Evolutionary conservation across 2,329 filamentous ascomycete genomes (phyloP).

Genomic region (Colletotrichum truncatum): DNA sequence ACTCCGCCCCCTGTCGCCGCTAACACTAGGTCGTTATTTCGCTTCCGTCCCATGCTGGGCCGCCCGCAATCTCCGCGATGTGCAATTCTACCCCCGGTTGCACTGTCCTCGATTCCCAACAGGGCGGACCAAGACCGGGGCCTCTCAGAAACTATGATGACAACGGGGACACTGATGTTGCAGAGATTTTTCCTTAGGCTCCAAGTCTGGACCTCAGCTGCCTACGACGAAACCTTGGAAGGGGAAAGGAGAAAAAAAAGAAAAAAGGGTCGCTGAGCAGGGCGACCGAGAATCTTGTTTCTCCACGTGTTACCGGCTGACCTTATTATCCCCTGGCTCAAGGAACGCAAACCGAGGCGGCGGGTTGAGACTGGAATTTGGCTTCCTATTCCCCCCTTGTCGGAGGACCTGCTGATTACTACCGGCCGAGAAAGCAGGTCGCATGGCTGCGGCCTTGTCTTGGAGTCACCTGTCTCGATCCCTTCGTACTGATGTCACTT

Average conservation of each 20-base stretch:
- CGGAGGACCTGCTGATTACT: constrained; percentile 9
- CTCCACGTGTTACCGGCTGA: constrained; percentile 13
- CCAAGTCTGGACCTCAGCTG: constrained; percentile 3
- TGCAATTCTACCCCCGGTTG: constrained; percentile 6
- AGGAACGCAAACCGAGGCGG: constrained; percentile 14
- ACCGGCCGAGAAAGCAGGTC: constrained; percentile 6
- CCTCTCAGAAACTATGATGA: background rate
- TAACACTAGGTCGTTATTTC: constrained; percentile 17
- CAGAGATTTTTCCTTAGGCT: background rate
- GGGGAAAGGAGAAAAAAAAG: too few relatives aligned
- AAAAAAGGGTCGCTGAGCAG: too few relatives aligned
- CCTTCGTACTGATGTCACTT: background rate
- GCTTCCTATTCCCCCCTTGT: constrained; percentile 1
- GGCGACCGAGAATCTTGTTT: background rate
- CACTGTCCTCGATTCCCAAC: constrained; percentile 3
- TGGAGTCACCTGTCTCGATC: background rate
- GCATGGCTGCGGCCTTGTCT: constrained; percentile 8
- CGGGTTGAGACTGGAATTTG: constrained; percentile 13
- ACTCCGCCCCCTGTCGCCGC: constrained; percentile 7
- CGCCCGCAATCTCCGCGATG: constrained; percentile 25
- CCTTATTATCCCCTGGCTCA: constrained; percentile 9
- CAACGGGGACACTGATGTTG: constrained; percentile 1
- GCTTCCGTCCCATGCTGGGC: constrained; percentile 20
- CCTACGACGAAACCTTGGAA: background rate
- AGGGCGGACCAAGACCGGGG: background rate